Conservation (phyloP, 2,329 filamentous ascomycete species). For the Thermothelomyces thermophilus region DNA sequence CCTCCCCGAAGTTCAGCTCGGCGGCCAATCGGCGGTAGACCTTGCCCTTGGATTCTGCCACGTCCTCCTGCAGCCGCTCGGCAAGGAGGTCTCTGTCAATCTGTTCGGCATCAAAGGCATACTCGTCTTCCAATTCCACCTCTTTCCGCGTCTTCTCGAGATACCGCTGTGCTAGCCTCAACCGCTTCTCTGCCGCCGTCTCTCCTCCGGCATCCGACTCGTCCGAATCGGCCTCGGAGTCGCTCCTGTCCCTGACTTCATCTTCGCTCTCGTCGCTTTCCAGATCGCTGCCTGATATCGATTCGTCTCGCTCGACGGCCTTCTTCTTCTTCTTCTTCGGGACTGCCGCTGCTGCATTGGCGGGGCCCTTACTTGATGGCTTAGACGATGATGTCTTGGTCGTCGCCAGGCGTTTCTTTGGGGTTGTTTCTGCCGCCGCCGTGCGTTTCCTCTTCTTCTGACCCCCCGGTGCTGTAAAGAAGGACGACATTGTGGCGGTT, state of each 20-base stretch:
- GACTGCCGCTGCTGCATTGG: conserved; percentile 36
- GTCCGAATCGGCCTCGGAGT: conserved; percentile 44
- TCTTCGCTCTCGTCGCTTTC: conserved; percentile 55
- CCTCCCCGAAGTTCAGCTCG: conserved; percentile 62
- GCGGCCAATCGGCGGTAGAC: conserved; percentile 75
- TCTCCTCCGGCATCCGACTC: conserved; percentile 72
- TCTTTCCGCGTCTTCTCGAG: conserved; percentile 83
- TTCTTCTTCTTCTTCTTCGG: conserved; percentile 34
- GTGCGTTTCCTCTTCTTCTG: conserved; percentile 85
- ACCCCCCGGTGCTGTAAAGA: conserved; percentile 83
- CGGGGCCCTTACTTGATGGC: conserved; percentile 35
- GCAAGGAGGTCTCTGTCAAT: conserved; percentile 91
- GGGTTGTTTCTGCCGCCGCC: conserved; percentile 43
- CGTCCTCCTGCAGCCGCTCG: conserved; percentile 83
- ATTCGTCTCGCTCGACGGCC: conserved; percentile 44
- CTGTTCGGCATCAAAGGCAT: conserved; percentile 87
- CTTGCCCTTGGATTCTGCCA: conserved; percentile 83
- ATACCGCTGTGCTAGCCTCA: conserved; percentile 86
- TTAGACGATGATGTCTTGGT: conserved; percentile 40
- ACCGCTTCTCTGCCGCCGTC: conserved; percentile 79
- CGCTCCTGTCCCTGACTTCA: conserved; percentile 32
- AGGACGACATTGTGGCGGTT: conserved; percentile 70
- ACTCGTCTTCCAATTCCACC: conserved; percentile 58
- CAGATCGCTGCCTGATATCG: conserved; percentile 75
- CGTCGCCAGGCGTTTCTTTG: conserved; percentile 54